Conservation (phyloP, 2,329 filamentous ascomycete species). For the Microdochium nivale region DNA sequence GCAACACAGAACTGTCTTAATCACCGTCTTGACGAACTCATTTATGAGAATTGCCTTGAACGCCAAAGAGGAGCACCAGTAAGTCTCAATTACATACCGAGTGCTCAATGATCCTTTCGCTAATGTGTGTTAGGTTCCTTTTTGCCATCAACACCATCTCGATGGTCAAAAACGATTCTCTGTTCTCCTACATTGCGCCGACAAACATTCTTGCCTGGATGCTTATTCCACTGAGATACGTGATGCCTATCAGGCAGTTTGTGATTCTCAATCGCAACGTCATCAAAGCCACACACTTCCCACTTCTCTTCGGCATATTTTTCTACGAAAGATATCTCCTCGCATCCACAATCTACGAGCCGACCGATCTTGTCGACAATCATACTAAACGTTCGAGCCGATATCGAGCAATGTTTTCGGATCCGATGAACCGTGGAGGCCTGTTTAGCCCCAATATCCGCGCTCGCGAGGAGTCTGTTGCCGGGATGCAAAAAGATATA, state of each 20-base stretch:
- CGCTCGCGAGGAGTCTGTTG: conserved; percentile 76
- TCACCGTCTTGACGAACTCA: conserved; percentile 92
- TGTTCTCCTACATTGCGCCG: conserved; percentile 90
- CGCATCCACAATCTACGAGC: conserved; percentile 67
- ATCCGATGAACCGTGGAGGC: conserved; percentile 45
- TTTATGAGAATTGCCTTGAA: conserved; percentile 95
- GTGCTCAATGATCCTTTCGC: conserved; percentile 3
- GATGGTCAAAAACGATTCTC: conserved; percentile 95
- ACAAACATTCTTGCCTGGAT: conserved; percentile 89
- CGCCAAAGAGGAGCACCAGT: conserved; percentile 81
- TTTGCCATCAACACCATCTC: conserved; percentile 97
- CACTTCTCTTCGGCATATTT: conserved; percentile 79
- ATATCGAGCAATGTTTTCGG: conserved; percentile 46
- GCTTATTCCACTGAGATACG: conserved; percentile 72
- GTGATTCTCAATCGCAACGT: conserved; percentile 81
- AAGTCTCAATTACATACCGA: conserved; percentile 14
- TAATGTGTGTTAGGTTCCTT: conserved; percentile 48
- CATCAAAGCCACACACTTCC: conserved; percentile 87
- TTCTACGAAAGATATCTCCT: conserved; percentile 77
- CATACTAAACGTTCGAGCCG: conserved; percentile 38
- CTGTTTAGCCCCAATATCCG: conserved; percentile 67
- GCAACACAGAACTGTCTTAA: conserved; percentile 64
- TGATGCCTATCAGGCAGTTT: conserved; percentile 72
- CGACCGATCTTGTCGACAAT: conserved; percentile 77
- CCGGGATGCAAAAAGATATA: conserved; percentile 81